phyloP scores from a whole-genome alignment of 1,284 basidiomycete species.

The Sanghuangporus weigelae region DNA sequence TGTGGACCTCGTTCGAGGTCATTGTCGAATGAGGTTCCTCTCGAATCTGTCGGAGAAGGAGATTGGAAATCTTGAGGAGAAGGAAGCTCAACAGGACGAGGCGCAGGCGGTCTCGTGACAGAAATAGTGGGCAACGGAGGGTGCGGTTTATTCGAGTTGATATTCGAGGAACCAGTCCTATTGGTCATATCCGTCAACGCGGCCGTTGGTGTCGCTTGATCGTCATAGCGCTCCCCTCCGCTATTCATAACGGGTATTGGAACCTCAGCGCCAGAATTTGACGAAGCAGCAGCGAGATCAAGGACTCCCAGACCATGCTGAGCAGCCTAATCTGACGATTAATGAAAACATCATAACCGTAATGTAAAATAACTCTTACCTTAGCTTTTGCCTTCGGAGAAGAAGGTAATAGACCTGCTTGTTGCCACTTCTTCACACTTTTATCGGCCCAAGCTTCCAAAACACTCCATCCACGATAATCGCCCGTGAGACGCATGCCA shows the following conservation, averaged over 20 bases:
- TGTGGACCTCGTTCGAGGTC: slow-evolving; percentile 56
- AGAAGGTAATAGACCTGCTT: slow-evolving; percentile 56
- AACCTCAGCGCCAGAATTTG: slow-evolving; percentile 40
- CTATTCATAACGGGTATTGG: slow-evolving; percentile 45
- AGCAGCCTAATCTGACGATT: background rate
- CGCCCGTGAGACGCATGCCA: slow-evolving; percentile 67
- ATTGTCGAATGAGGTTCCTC: slow-evolving; percentile 41
- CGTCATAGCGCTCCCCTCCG: slow-evolving; percentile 1
- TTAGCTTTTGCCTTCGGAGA: slow-evolving; percentile 2
- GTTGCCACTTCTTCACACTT: slow-evolving; percentile 80
- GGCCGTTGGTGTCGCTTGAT: slow-evolving; percentile 24
- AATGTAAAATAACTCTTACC: slow-evolving; percentile 3
- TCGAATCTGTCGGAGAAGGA: slow-evolving; percentile 40
- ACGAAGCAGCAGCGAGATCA: slow-evolving; percentile 30
- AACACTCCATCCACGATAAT: slow-evolving; percentile 87
- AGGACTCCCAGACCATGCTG: slow-evolving; percentile 23
- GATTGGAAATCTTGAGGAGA: slow-evolving; percentile 52
- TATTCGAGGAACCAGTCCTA: slow-evolving; percentile 14
- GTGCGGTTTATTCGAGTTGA: slow-evolving; percentile 16
- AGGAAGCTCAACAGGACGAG: slow-evolving; percentile 59
- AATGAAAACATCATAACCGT: background rate
- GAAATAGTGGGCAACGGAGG: slow-evolving; percentile 47
- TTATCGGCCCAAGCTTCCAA: slow-evolving; percentile 88
- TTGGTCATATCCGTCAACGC: slow-evolving; percentile 27
- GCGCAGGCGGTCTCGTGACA: slow-evolving; percentile 63